Evolutionary conservation across 257 asterid genomes (phyloP).

Genomic region (Gardenia jasminoides): DNA sequence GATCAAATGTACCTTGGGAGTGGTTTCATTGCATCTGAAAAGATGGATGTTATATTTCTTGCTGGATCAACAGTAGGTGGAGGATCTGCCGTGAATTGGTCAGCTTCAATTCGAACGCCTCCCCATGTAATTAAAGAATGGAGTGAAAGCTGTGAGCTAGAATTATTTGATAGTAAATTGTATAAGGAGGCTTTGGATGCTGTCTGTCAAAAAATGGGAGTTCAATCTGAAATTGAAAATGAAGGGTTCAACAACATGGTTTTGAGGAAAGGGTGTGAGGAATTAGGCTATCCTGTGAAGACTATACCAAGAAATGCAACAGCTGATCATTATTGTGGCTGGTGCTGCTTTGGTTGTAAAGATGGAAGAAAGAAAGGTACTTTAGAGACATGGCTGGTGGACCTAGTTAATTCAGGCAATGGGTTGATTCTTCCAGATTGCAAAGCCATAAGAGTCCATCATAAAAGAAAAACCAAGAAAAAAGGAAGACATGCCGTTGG

Average conservation of each 20-base stretch:
- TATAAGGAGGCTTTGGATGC: conserved; percentile 59
- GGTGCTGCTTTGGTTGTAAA: conserved; percentile 74
- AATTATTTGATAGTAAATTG: conserved; percentile 41
- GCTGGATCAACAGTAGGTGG: conserved; percentile 94
- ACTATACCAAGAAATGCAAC: conserved; percentile 61
- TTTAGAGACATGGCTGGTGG: conserved; percentile 73
- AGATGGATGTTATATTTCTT: conserved; percentile 55
- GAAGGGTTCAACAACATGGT: conserved; percentile 76
- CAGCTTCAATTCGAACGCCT: conserved; percentile 76
- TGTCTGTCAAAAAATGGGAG: conserved; percentile 72
- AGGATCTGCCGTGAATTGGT: conserved; percentile 83
- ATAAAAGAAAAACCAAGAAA: conserved; percentile 14
- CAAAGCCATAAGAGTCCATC: conserved; percentile 50
- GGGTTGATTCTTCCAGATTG: conserved; percentile 66
- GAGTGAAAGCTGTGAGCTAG: conserved; percentile 41
- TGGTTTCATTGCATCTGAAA: conserved; percentile 46
- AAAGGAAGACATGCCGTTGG: conserved; percentile 43
- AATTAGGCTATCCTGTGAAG: conserved; percentile 53
- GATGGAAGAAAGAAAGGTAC: conserved; percentile 71
- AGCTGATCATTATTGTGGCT: conserved; percentile 76
- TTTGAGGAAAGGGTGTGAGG: conserved; percentile 74
- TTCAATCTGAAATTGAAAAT: conserved; percentile 46
- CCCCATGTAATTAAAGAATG: conserved; percentile 66
- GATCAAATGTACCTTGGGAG: conserved; percentile 74
- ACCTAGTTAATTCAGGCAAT: conserved; percentile 60